phyloP scores from a whole-genome alignment of 495 filamentous ascomycete genomes.

The Tetracladium marchalianum region DNA sequence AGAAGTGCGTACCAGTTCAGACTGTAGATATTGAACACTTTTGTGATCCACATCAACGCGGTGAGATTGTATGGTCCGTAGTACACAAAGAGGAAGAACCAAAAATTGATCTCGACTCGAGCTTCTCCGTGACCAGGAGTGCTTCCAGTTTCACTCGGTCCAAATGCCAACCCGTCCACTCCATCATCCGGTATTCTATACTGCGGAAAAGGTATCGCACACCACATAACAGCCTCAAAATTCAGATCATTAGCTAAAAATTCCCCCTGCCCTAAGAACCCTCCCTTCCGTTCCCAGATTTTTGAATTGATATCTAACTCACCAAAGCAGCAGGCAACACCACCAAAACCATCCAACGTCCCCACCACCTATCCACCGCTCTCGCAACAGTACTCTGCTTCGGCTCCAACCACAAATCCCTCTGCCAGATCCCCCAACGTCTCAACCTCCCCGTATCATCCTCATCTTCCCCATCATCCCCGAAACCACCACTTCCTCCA shows the following conservation, averaged over 20 bases:
- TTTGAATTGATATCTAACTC: constrained; percentile 22
- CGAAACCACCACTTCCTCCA: constrained; percentile 10
- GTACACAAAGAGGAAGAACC: constrained; percentile 57
- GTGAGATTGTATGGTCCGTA: constrained; percentile 56
- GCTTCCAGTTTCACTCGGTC: constrained; percentile 13
- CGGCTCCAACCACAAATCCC: constrained; percentile 46
- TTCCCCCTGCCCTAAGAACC: background rate
- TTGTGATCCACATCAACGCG: constrained; percentile 56
- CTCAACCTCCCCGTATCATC: constrained; percentile 14
- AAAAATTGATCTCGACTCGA: constrained; percentile 52
- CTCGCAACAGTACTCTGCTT: constrained; percentile 39
- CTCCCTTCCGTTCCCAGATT: background rate
- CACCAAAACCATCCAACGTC: constrained; percentile 42
- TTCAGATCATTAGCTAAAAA: constrained; percentile 1
- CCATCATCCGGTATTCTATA: constrained; percentile 34
- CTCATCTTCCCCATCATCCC: constrained; percentile 25
- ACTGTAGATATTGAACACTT: constrained; percentile 57
- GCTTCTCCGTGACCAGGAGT: constrained; percentile 49
- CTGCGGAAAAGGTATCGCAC: constrained; percentile 52
- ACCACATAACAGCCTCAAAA: constrained; percentile 47
- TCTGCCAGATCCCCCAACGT: constrained; percentile 21
- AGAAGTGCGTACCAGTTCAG: constrained; percentile 38
- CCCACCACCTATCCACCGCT: constrained; percentile 48
- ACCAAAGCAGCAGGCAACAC: constrained; percentile 47
- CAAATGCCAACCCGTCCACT: background rate